A percentile compares a stretch with the other conserved stretches of the same genome.
phyloP scores from a whole-genome alignment of 1,284 basidiomycete species.

The Ganoderma lingzhi region DNA sequence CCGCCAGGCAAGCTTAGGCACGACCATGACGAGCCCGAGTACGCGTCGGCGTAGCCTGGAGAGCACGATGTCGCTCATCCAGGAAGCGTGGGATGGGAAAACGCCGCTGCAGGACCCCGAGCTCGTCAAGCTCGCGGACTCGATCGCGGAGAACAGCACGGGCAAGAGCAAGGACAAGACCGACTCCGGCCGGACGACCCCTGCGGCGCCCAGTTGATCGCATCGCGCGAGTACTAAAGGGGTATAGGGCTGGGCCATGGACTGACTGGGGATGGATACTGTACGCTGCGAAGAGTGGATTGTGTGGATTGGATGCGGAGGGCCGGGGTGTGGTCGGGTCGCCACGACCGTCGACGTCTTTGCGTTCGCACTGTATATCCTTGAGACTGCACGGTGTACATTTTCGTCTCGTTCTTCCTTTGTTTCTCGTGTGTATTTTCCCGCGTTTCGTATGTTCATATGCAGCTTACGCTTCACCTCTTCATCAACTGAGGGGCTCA shows the following conservation, averaged over 20 bases:
- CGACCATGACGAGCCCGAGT: slow-evolving; percentile 95
- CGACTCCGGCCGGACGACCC: slow-evolving; percentile 32
- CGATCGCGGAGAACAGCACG: slow-evolving; percentile 41
- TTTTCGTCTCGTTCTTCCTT: slow-evolving; percentile 21
- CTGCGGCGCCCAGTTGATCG: slow-evolving; percentile 27
- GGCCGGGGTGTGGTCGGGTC: background rate
- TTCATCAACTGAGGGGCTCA: too few species aligned
- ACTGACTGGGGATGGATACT: background rate
- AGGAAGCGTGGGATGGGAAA: slow-evolving; percentile 77
- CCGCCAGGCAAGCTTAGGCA: slow-evolving; percentile 91
- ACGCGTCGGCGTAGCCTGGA: slow-evolving; percentile 93
- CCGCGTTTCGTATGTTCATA: slow-evolving; percentile 12
- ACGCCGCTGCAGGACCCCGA: slow-evolving; percentile 40
- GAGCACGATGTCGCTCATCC: slow-evolving; percentile 95
- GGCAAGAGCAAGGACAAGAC: slow-evolving; percentile 22
- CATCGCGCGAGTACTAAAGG: background rate
- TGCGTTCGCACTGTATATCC: slow-evolving; percentile 34
- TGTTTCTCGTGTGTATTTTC: slow-evolving; percentile 19
- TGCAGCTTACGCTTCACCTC: slow-evolving; percentile 14
- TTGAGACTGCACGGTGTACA: slow-evolving; percentile 30
- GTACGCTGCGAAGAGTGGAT: background rate
- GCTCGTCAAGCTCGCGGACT: slow-evolving; percentile 45
- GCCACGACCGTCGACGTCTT: slow-evolving; percentile 24
- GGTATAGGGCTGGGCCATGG: background rate
- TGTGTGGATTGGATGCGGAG: background rate